Conservation (phyloP, 2,329 filamentous ascomycete genomes). For the Pseudopithomyces chartarum region DNA sequence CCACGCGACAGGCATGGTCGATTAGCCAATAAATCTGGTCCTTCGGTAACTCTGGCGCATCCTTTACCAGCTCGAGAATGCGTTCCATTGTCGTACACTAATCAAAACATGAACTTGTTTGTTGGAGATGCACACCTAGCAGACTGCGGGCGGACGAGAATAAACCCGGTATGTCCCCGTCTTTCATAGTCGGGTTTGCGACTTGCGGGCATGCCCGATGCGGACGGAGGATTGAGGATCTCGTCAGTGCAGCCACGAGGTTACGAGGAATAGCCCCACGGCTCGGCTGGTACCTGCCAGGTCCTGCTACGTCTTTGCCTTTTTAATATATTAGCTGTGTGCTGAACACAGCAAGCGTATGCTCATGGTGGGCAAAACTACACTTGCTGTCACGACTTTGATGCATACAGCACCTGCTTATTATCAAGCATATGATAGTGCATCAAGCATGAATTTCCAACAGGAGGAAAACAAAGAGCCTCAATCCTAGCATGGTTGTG, state of each 20-base stretch:
- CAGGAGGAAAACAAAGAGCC: background rate
- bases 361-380: background rate
- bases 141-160: background rate
- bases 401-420: background rate
- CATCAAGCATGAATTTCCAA: background rate
- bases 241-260: constrained; percentile 6
- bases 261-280: background rate
- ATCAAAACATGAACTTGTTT: background rate
- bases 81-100: constrained; percentile 9
- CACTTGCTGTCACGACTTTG: no score
- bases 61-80: constrained; percentile 9
- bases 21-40: constrained; percentile 9
- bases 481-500: background rate
- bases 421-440: background rate
- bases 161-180: background rate
- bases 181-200: constrained; percentile 11
- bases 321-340: background rate
- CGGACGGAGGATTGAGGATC: constrained; percentile 1
- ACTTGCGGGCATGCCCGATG: constrained; percentile 6
- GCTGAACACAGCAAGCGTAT: background rate
- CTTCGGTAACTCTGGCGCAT: background rate
- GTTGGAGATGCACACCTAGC: background rate
- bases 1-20: constrained; percentile 14
- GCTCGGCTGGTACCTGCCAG: background rate
- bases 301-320: background rate